Base-by-base conservation (phyloP, 176 grass and related monocot genomes). In the Oryza coarctata region DNA sequence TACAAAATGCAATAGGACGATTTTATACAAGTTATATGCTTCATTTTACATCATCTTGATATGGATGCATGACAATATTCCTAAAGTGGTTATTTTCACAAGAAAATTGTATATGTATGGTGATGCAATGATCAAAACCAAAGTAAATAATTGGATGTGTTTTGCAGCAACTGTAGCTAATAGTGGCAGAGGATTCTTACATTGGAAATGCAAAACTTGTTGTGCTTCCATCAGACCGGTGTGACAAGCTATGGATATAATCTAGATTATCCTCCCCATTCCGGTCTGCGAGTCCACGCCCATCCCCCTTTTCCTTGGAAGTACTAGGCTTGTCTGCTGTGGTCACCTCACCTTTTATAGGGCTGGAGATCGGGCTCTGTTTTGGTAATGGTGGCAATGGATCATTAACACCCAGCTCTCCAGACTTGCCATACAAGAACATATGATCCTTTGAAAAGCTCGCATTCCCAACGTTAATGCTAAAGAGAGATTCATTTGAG, bases 401-500 rank as follows among this genome's bases (percentile, higher is more conserved):
- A 0, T 97, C 84, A 39, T 69, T 81, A 20, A 75, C 81, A 1
- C 80, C 74, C 11, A 86, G 3, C 0, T 97, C 85, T 62, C 76
- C 83, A 10, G 83, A 76, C 27, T 89, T 92, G 18, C 72, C 75
- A 39, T 86, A 86, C 47, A 90, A 8, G 27, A 82, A 68, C 32
- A 84, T 23, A 79, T 80, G 78, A 35, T 94, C 92, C 43, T 77
- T 81, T 0, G 87, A 83, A n/a, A 94, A 93, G 70, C 89, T 89
- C 0, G 91, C 55, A 32, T 97, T 94, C 26, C 85, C 87, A 0
- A 86, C 62, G 5, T 90, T 88, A 57, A 97, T 94, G 68, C 94
- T 94, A 22, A 97, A 97, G 35, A 97, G 91, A 31, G 89, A 94
- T 65, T 97, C 94, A 39, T 97, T 97, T 1, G 94, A 97, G 0